These are phyloP conservation scores for Pseudogymnoascus sp. DNA, from an alignment of 2,329 filamentous ascomycete genomes.

Conservation along the genomic window DNA sequence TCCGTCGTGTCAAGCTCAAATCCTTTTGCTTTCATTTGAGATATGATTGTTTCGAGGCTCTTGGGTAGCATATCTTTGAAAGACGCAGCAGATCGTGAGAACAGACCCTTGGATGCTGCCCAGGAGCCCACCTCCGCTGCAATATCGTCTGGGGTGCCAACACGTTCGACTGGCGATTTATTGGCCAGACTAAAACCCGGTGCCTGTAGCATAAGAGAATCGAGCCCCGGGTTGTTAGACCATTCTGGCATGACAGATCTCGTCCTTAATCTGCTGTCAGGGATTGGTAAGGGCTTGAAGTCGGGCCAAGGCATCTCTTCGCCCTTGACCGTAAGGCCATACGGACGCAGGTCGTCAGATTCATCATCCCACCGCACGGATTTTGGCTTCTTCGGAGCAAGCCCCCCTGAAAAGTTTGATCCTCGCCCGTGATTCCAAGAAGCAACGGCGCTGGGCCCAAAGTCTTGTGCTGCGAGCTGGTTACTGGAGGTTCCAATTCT, in stretches of 20 bases:
- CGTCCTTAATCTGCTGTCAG: neutral
- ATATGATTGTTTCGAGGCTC: constrained; percentile 28
- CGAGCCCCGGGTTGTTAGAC: constrained; percentile 6
- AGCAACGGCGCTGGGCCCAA: neutral
- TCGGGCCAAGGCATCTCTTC: constrained; percentile 10
- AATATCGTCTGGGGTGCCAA: neutral
- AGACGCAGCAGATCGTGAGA: neutral
- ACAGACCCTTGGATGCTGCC: neutral
- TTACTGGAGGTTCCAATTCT: neutral
- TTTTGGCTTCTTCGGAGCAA: constrained; percentile 1
- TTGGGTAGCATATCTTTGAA: constrained; percentile 29
- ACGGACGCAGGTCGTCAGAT: neutral
- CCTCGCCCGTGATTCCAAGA: constrained; percentile 5
- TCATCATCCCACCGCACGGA: neutral
- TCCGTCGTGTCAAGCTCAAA: neutral
- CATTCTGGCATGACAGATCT: constrained; percentile 9
- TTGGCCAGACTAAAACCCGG: neutral
- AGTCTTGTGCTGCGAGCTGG: neutral
- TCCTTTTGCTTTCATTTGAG: constrained; percentile 22
- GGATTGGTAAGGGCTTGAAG: neutral
- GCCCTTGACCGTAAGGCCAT: neutral
- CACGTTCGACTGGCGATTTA: neutral
- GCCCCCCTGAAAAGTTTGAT: constrained; percentile 2
- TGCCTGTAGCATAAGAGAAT: constrained; percentile 1
- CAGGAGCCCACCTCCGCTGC: neutral